A percentile compares a stretch with the other conserved stretches of the same genome.
Conservation (phyloP, 352 stramenopile genomes). For the Phytophthora sp. region DNA sequence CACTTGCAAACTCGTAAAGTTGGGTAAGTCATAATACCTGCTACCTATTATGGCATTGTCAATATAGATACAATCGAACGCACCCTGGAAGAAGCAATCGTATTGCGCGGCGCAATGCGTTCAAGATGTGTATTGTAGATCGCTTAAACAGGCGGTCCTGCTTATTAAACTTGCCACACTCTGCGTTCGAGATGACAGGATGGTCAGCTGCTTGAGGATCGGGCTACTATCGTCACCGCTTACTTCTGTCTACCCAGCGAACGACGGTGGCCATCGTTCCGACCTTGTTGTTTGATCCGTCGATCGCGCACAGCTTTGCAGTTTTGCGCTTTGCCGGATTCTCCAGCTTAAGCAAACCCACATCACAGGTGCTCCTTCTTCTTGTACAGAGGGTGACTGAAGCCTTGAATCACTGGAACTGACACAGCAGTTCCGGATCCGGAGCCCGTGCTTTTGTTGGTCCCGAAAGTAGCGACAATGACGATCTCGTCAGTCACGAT, state of each 20-base stretch:
- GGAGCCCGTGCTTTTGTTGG: conserved; percentile 17
- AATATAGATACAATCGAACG: too few species aligned
- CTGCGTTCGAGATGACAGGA: conserved; percentile 19
- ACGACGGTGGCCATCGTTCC: conserved; percentile 54
- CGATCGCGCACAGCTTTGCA: conserved; percentile 39
- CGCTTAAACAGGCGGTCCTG: neutral
- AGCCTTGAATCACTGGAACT: conserved; percentile 15
- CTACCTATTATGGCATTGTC: too few species aligned
- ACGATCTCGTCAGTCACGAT: conserved; percentile 36
- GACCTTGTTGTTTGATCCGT: conserved; percentile 57
- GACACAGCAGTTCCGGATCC: neutral
- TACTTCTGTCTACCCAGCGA: conserved; percentile 64
- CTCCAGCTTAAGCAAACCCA: conserved; percentile 64
- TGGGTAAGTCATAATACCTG: too few species aligned
- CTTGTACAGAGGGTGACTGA: conserved; percentile 34
- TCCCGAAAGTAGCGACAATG: conserved; percentile 32
- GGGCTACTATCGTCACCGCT: conserved; percentile 16
- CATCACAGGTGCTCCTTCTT: conserved; percentile 46
- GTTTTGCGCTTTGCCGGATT: conserved; percentile 35
- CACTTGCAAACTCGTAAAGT: too few species aligned
- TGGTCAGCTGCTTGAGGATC: conserved; percentile 38
- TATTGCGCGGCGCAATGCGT: too few species aligned
- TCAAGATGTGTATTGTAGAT: neutral
- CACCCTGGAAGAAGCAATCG: too few species aligned
- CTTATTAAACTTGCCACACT: neutral